These are phyloP conservation scores for Solanum chiquidenum DNA, from an alignment of 257 asterid species.

Conservation along the genomic window DNA sequence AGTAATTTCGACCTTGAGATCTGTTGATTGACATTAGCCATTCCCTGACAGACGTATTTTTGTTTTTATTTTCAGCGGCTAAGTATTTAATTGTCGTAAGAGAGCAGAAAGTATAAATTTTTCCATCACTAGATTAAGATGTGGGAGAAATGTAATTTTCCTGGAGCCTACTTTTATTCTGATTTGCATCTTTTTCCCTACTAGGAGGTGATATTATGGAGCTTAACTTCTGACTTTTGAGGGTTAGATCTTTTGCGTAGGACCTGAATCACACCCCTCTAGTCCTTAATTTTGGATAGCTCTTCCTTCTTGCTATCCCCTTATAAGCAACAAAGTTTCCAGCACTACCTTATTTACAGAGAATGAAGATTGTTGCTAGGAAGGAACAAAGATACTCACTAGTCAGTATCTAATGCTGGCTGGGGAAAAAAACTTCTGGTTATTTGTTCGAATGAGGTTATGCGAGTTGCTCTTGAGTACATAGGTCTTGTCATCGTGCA, in stretches of 20 bases:
- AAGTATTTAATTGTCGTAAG: background rate
- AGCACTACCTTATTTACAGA: background rate
- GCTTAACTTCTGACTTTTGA: background rate
- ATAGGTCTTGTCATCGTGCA: background rate
- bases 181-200: background rate
- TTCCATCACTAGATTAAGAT: background rate
- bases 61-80: background rate
- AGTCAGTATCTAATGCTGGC: background rate
- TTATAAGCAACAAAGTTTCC: background rate
- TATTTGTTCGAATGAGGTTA: background rate
- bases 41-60: background rate
- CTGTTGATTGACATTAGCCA: background rate
- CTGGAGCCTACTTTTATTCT: background rate
- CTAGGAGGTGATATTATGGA: background rate
- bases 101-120: background rate
- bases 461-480: background rate
- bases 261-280: background rate
- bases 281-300: background rate
- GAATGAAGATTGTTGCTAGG: background rate
- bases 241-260: background rate
- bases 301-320: background rate
- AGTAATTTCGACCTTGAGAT: background rate
- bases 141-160: background rate
- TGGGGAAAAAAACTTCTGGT: background rate
- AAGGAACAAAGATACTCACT: background rate